These are phyloP conservation scores for Pichiaceae sp. DNA, from an alignment of 1,139 yeast species.

Conservation along the genomic window DNA sequence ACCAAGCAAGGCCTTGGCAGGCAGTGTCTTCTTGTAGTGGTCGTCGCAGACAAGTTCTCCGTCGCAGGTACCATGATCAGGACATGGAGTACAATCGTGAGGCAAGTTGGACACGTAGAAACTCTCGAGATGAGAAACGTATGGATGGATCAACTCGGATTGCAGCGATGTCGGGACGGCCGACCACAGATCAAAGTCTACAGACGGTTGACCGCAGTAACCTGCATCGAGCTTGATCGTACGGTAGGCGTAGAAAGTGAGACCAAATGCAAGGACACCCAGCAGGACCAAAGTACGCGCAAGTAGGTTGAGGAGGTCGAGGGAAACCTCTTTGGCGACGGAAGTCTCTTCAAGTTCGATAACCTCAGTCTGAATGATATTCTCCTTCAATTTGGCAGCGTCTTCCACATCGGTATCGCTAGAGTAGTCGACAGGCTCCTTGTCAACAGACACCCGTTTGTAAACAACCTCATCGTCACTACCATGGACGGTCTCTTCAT, in stretches of 20 bases:
- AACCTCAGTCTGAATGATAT: background rate
- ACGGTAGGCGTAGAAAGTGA: slow-evolving; percentile 19
- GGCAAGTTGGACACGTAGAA: slow-evolving; percentile 21
- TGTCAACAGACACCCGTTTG: background rate
- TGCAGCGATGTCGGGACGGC: slow-evolving; percentile 8
- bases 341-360: background rate
- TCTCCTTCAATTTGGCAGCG: background rate
- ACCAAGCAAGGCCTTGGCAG: slow-evolving; percentile 50
- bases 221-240: slow-evolving; percentile 55
- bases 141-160: slow-evolving; percentile 5
- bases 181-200: slow-evolving; percentile 18
- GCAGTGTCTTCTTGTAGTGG: slow-evolving; percentile 50
- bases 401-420: background rate
- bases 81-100: slow-evolving; percentile 73
- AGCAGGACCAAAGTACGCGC: background rate
- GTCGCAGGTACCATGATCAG: slow-evolving; percentile 69
- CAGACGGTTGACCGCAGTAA: slow-evolving; percentile 57
- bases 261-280: background rate
- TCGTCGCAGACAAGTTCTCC: slow-evolving; percentile 59
- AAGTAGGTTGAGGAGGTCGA: background rate
- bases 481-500: background rate
- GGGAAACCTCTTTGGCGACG: background rate
- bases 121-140: slow-evolving; percentile 10
- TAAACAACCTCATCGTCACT: background rate
- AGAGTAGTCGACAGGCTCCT: background rate